These are phyloP conservation scores for Evansstolkia leycettana DNA, from an alignment of 495 filamentous ascomycete genomes.

Conservation along the genomic window DNA sequence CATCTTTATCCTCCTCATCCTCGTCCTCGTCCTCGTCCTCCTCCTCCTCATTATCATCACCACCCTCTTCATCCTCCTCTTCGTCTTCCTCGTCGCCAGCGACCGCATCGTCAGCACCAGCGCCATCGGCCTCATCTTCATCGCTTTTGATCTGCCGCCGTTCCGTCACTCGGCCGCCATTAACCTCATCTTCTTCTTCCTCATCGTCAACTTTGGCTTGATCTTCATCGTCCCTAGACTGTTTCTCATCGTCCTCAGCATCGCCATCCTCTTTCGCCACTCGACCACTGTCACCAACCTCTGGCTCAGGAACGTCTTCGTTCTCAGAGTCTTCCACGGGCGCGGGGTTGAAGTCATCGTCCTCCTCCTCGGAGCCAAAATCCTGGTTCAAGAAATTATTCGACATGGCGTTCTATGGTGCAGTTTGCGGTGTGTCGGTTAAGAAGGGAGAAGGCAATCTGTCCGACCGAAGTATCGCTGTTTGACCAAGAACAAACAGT, in stretches of 20 bases:
- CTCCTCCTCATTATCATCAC: slow-evolving; percentile 12
- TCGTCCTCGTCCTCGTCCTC: slow-evolving; percentile 23
- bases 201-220: slow-evolving; percentile 14
- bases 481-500: too few relatives aligned
- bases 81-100: slow-evolving; percentile 28
- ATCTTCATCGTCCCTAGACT: neutral
- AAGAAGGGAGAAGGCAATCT: too few relatives aligned
- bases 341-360: slow-evolving; percentile 71
- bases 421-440: too few relatives aligned
- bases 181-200: slow-evolving; percentile 37
- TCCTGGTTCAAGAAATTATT: slow-evolving; percentile 39
- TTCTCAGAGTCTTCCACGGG: slow-evolving; percentile 57
- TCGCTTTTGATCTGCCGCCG: slow-evolving; percentile 10
- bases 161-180: slow-evolving; percentile 33
- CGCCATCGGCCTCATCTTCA: slow-evolving; percentile 19
- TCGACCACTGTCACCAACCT: slow-evolving; percentile 19
- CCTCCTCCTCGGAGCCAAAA: slow-evolving; percentile 64
- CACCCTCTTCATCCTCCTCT: slow-evolving; percentile 33
- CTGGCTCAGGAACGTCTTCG: too few relatives aligned
- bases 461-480: too few relatives aligned
- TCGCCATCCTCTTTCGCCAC: slow-evolving; percentile 19
- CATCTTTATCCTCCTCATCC: slow-evolving; percentile 37
- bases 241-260: slow-evolving; percentile 33
- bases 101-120: slow-evolving; percentile 29
- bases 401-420: slow-evolving; percentile 27